Evolutionary conservation across 2,329 filamentous ascomycete genomes (phyloP), one percentile per base, ranked within the genome.

Genomic region (Hymenotorrendiella dingleyae): DNA sequence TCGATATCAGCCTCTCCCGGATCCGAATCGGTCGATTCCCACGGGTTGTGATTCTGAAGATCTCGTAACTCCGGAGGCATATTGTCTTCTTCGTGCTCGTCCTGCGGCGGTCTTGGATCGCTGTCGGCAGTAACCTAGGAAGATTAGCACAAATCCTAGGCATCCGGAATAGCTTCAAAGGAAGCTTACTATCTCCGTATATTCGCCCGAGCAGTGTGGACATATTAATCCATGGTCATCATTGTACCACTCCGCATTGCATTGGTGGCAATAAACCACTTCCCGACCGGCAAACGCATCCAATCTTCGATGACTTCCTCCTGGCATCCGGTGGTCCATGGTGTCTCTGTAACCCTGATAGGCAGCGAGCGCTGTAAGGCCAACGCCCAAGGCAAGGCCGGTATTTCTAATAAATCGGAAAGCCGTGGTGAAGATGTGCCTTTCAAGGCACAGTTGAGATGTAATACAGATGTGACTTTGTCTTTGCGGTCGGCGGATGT

Each of bases 211-310:
- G 61, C 93, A 98, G n/a, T 68, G 64, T 12, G 89, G 88, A 60
- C 93, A 98, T 12, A 67, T 68, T 49, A 94, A 66, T 20, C 74
- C 81, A 52, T 75, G 71, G 50, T 84, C 75, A 46, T 86, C 78
- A 46, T 78, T 72, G 58, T 84, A 86, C 88, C 89, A 97, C 62
- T 95, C 84, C 50, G 84, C 68, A 40, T 74, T 63, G 67, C 93
- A 97, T 47, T 74, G 68, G 65, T 97, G 88, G 65, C 93, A 98
- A 64, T 76, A 94, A 42, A 96, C 82, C 51, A 91, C 78, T 60
- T 94, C 86, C 50, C 78, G 72, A 48, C 66, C 67, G 4, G 62
- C 56, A 17, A 63, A 66, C 50, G 71, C 70, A 59, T 76, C 72
- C 44, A 80, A 69, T 32, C 55, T 42, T 26, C 40, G 42, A 58